phyloP scores from a whole-genome alignment of 2,329 filamentous ascomycete genomes.

The Dryadomyces quercivorus region DNA sequence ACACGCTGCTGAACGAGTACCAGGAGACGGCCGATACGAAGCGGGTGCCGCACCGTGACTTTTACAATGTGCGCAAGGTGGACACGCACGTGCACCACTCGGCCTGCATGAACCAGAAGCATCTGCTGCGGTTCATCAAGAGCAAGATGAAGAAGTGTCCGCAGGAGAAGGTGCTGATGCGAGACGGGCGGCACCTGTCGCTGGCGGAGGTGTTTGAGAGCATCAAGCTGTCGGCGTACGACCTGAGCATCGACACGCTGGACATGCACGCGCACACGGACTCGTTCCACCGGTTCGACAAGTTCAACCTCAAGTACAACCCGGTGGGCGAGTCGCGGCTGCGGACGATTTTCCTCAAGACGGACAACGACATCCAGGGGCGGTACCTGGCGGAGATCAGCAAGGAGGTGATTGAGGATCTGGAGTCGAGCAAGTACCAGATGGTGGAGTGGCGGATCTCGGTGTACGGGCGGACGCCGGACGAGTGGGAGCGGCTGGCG shows the following conservation, averaged over 20 bases:
- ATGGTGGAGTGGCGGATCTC: conserved; percentile 99
- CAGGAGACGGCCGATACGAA: conserved; percentile 98
- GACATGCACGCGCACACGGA: conserved; percentile 99
- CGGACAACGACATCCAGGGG: conserved; percentile 93
- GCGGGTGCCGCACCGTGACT: conserved; percentile 92
- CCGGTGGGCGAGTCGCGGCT: conserved; percentile 90
- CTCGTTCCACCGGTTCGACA: conserved; percentile 97
- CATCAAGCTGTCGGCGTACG: conserved; percentile 94
- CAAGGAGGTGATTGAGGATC: conserved; percentile 91
- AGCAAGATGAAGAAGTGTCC: conserved; percentile 99
- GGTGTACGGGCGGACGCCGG: conserved; percentile 81
- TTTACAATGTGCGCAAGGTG: conserved; percentile 97
- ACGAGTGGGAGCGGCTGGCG: conserved; percentile 96
- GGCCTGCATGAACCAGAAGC: conserved; percentile 99
- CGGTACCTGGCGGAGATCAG: conserved; percentile 95
- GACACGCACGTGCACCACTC: conserved; percentile 99
- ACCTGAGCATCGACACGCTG: conserved; percentile 92
- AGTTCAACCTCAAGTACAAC: conserved; percentile 99
- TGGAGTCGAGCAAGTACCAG: conserved; percentile 98
- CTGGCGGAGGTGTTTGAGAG: conserved; percentile 90
- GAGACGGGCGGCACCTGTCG: conserved; percentile 86
- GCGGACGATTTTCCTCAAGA: conserved; percentile 97
- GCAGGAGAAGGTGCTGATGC: conserved; percentile 82
- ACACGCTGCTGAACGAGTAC: conserved; percentile 87
- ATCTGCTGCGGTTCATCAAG: conserved; percentile 95